These are phyloP conservation scores for Suillus bovinus DNA, from an alignment of 768 basidiomycete genomes.

Conservation along the genomic window DNA sequence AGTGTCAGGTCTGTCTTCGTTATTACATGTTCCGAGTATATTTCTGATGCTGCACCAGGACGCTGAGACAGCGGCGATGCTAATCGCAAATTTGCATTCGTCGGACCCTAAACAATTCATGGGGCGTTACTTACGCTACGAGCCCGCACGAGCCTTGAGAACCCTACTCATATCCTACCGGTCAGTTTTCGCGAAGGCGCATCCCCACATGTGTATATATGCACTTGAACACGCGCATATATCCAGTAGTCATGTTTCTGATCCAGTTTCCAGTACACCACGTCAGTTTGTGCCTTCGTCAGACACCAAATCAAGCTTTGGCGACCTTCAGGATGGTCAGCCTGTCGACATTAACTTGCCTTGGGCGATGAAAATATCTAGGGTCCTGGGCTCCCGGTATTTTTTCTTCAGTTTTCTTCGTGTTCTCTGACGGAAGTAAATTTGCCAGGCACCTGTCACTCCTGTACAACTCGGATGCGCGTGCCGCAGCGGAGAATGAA, in stretches of 20 bases:
- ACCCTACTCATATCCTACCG: conserved; percentile 76
- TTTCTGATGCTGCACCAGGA: conserved; percentile 40
- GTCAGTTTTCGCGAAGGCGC: conserved; percentile 36
- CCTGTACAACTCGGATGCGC: conserved; percentile 58
- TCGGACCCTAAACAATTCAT: conserved; percentile 61
- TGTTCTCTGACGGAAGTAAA: conserved; percentile 23
- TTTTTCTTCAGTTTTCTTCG: background rate
- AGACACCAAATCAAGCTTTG: background rate
- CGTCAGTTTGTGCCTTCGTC: conserved; percentile 2
- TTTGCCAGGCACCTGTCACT: conserved; percentile 40
- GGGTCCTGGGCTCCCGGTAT: conserved; percentile 53
- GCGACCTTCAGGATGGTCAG: conserved; percentile 23
- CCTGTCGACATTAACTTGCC: conserved; percentile 51
- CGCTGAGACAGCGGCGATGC: conserved; percentile 51
- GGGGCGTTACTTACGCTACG: conserved; percentile 74
- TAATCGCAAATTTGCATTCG: conserved; percentile 62
- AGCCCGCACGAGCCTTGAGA: conserved; percentile 74
- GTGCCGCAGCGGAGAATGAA: conserved; percentile 13
- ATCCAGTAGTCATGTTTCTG: conserved; percentile 10
- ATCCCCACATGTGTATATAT: background rate
- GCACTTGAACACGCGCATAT: conserved; percentile 8
- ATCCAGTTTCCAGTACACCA: background rate
- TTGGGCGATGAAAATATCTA: conserved; percentile 61
- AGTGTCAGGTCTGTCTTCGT: conserved; percentile 64
- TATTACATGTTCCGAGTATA: background rate